Conservation (phyloP, 2,329 filamentous ascomycete genomes). For the Chalaropsis ovoidea region DNA sequence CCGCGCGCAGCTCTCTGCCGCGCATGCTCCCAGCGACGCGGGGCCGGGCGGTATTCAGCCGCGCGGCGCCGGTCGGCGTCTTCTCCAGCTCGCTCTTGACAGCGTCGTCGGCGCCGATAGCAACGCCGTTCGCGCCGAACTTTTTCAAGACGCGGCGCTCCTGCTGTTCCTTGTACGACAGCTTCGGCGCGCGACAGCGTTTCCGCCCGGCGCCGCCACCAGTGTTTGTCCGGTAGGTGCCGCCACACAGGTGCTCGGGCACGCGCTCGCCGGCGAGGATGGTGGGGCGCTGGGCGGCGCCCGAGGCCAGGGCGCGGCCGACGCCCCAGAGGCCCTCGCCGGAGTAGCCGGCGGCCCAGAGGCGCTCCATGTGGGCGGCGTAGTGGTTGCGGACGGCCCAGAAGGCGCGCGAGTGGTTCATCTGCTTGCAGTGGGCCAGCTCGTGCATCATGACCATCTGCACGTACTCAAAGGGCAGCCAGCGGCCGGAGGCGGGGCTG, state of each 20-base stretch:
- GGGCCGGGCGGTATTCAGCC: conserved; percentile 46
- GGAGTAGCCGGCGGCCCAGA: conserved; percentile 62
- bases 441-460: conserved; percentile 97
- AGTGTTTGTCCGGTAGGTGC: conserved; percentile 56
- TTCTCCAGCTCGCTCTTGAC: conserved; percentile 54
- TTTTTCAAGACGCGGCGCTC: conserved; percentile 63
- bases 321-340: conserved; percentile 78
- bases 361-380: conserved; percentile 55
- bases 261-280: conserved; percentile 46
- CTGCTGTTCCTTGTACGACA: conserved; percentile 62
- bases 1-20: conserved; percentile 64
- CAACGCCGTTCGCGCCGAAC: conserved; percentile 60
- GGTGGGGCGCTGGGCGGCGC: conserved; percentile 47
- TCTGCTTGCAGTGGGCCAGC: conserved; percentile 78
- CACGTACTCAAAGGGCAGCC: conserved; percentile 74
- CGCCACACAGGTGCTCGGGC: conserved; percentile 68
- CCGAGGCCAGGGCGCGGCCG: conserved; percentile 53
- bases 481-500: conserved; percentile 51
- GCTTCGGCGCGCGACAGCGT: conserved; percentile 38
- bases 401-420: conserved; percentile 77
- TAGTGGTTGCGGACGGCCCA: conserved; percentile 70
- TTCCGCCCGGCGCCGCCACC: conserved; percentile 37
- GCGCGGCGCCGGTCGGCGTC: conserved; percentile 43
- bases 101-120: conserved; percentile 59
- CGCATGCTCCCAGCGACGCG: conserved; percentile 64